Percentiles rank a stretch among this genome's conserved stretches.
Evolutionary conservation across 176 grass and related monocot genomes (phyloP).

Genomic region (Zoysia japonica): DNA sequence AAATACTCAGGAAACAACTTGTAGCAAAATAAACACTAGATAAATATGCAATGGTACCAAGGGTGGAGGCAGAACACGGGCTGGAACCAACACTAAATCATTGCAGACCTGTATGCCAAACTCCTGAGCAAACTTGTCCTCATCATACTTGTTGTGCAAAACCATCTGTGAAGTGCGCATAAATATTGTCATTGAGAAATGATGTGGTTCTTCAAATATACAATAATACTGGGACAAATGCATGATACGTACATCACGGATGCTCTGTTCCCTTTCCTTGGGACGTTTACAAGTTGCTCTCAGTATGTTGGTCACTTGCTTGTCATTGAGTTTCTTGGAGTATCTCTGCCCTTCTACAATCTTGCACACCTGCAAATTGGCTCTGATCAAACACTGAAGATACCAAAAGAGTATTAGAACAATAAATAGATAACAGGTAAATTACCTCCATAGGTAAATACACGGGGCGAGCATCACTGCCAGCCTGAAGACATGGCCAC

Average conservation of each 20-base stretch:
- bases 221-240: background rate
- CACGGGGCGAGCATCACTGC: slow-evolving; percentile 61
- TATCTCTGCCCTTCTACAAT: slow-evolving; percentile 86
- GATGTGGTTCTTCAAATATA: background rate
- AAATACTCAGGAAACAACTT: background rate
- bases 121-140: slow-evolving; percentile 59
- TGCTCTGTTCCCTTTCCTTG: slow-evolving; percentile 65
- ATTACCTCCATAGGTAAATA: slow-evolving; percentile 83
- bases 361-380: slow-evolving; percentile 56
- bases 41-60: slow-evolving; percentile 31
- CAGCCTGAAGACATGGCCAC: slow-evolving; percentile 80
- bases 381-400: slow-evolving; percentile 12
- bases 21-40: background rate
- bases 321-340: slow-evolving; percentile 78
- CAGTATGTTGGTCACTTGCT: slow-evolving; percentile 67
- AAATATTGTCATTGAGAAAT: slow-evolving; percentile 6
- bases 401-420: background rate
- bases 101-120: slow-evolving; percentile 64
- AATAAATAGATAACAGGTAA: background rate
- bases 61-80: slow-evolving; percentile 72
- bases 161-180: slow-evolving; percentile 54
- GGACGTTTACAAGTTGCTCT: slow-evolving; percentile 77
- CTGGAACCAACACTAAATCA: slow-evolving; percentile 56
- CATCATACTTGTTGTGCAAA: slow-evolving; percentile 58
- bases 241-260: slow-evolving; percentile 49